These are phyloP conservation scores for Ganoderma meredithae DNA, from an alignment of 1,284 basidiomycete species.

Conservation along the genomic window DNA sequence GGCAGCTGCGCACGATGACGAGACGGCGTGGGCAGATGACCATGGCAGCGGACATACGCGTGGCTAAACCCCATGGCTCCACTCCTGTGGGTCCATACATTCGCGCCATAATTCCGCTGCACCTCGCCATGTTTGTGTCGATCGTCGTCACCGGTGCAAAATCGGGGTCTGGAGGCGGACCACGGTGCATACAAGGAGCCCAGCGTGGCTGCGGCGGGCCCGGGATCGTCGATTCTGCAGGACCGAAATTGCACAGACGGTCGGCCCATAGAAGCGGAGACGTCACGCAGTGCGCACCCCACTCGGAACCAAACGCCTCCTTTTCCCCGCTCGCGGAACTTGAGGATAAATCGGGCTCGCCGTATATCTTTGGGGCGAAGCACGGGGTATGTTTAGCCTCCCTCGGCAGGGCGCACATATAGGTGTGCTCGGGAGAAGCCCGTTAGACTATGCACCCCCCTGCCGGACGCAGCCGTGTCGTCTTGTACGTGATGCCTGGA, in stretches of 20 bases:
- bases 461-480: background rate
- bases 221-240: background rate
- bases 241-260: background rate
- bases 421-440: background rate
- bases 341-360: conserved; percentile 2
- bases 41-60: background rate
- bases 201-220: background rate
- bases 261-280: background rate
- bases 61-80: conserved; percentile 5
- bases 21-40: background rate
- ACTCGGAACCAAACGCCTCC: background rate
- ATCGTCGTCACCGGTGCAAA: background rate
- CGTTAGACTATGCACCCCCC: conserved; percentile 4
- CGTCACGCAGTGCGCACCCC: background rate
- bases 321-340: background rate
- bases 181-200: background rate
- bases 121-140: background rate
- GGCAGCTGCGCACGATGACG: conserved; percentile 6
- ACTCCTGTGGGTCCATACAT: background rate
- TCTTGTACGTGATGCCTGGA: conserved; percentile 2
- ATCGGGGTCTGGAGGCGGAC: background rate
- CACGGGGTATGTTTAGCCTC: conserved; percentile 9
- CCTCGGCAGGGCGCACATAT: conserved; percentile 6
- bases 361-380: conserved; percentile 6
- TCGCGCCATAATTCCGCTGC: background rate